Base-by-base conservation (phyloP, 257 asterid species). In the Solanum paucissectum region DNA sequence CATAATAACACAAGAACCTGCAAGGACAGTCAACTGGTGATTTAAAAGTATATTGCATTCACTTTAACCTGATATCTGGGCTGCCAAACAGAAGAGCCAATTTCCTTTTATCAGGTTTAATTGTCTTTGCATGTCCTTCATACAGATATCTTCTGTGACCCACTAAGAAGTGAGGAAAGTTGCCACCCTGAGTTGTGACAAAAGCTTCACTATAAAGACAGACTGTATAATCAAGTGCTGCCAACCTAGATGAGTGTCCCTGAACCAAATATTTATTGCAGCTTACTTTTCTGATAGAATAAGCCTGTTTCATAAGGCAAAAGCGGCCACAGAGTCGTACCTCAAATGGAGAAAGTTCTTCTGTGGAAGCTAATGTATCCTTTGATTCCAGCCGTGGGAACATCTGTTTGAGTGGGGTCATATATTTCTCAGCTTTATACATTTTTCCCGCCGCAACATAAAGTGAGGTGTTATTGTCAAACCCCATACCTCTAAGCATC, bases 401-500 rank as follows among this genome's bases (percentile, higher is more conserved):
- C 95, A 97, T 97, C 91, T 94, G 96, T 88, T 97, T 97, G 55
- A 97, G 95, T 27, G 99, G 99, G 88, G 96, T 97, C 98, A 97
- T 95, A 83, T 97, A 93, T 92, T 94, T 96, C 88, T 94, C 98
- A 58, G 95, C 95, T 89, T 92, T 93, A 90, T 97, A 97, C 52
- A 97, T 95, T 91, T 95, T 95, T 9, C 99, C 99, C 12, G 99
- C 97, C 33, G 99, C 99, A 49, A 97, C 99, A 44, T 90, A 97
- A 71, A 97, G 89, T 81, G 98, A 91, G 87, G 99, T 95, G 38
- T 88, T 93, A 92, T 97, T 97, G 42, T 95, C 98, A 33, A 97
- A 97, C 88, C 99, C 99, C 99, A 96, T 97, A 25, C 99, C 99
- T 88, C 99, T 91, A 46, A 97, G 98, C 96, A 97, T 96, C 98